Conservation (phyloP, 192 early-diverging fungal genomes). For the Umbelopsis sp. region DNA sequence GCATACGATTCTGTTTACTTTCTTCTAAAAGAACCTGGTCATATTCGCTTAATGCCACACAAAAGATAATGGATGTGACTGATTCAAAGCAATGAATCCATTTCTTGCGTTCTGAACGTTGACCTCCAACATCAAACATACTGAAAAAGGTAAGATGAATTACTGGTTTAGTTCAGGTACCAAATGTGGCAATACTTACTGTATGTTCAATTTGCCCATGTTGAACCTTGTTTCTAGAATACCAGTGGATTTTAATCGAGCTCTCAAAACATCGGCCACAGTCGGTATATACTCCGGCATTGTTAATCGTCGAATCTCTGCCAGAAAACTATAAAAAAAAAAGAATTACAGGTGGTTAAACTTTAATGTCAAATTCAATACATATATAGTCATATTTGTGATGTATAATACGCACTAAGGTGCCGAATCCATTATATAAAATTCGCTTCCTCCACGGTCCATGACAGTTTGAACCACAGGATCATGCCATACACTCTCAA, state of each 20-base stretch:
- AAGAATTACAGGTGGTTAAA: not conserved
- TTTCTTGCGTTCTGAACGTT: constrained; percentile 71
- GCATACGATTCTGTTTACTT: constrained; percentile 73
- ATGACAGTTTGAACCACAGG: constrained; percentile 57
- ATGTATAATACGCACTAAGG: constrained; percentile 55
- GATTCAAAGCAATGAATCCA: constrained; percentile 79
- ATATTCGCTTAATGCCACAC: constrained; percentile 83
- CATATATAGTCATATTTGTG: not conserved
- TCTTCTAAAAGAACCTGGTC: constrained; percentile 86
- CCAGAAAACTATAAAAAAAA: constrained; percentile 76
- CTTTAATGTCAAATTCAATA: not conserved
- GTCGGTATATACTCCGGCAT: constrained; percentile 85
- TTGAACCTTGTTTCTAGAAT: constrained; percentile 96
- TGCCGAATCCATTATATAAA: constrained; percentile 82
- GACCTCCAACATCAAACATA: constrained; percentile 80
- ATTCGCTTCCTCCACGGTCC: constrained; percentile 64
- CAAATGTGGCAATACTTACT: constrained; percentile 43
- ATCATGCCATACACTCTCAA: constrained; percentile 67
- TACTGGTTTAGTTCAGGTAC: not conserved
- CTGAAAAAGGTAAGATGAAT: constrained; percentile 27
- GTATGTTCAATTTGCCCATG: constrained; percentile 88
- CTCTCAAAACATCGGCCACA: constrained; percentile 93
- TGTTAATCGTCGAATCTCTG: constrained; percentile 85
- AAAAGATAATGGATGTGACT: constrained; percentile 85
- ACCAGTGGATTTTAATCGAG: constrained; percentile 96